phyloP scores from a whole-genome alignment of 2,329 filamentous ascomycete species.

The Phyllosticta citribraziliensis region DNA sequence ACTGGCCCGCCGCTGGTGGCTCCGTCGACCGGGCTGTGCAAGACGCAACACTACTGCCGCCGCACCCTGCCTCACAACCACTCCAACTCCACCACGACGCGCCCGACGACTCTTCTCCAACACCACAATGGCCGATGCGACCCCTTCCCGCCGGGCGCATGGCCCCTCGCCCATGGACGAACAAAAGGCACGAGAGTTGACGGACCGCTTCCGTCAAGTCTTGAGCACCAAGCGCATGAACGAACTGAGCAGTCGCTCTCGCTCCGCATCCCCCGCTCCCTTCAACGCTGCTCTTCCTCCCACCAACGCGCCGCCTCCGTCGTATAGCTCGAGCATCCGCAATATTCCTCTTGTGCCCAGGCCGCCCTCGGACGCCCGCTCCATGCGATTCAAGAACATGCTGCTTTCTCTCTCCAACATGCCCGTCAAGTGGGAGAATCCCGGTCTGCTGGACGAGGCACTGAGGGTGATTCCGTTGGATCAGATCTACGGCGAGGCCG shows the following conservation, averaged over 20 bases:
- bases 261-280: conserved; percentile 47
- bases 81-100: background rate
- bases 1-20: conserved; percentile 11
- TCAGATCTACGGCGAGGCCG: conserved; percentile 84
- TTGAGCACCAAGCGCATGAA: conserved; percentile 81
- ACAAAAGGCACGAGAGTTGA: conserved; percentile 68
- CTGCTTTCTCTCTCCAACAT: conserved; percentile 78
- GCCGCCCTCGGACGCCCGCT: conserved; percentile 49
- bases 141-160: conserved; percentile 15
- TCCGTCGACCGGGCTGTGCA: conserved; percentile 9
- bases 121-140: conserved; percentile 14
- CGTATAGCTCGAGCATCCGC: conserved; percentile 48
- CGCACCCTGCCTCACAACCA: conserved; percentile 9
- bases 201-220: conserved; percentile 75
- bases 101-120: background rate
- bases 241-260: conserved; percentile 56
- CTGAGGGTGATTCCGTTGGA: conserved; percentile 78
- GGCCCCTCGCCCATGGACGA: conserved; percentile 35
- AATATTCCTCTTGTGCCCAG: conserved; percentile 64
- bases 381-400: conserved; percentile 52
- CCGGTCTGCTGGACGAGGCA: conserved; percentile 85
- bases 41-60: conserved; percentile 4
- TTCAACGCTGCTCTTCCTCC: conserved; percentile 21
- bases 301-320: conserved; percentile 38
- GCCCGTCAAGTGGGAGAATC: conserved; percentile 92